Conservation (phyloP, 1,284 basidiomycete species). For the Apiotrichum domesticum region DNA sequence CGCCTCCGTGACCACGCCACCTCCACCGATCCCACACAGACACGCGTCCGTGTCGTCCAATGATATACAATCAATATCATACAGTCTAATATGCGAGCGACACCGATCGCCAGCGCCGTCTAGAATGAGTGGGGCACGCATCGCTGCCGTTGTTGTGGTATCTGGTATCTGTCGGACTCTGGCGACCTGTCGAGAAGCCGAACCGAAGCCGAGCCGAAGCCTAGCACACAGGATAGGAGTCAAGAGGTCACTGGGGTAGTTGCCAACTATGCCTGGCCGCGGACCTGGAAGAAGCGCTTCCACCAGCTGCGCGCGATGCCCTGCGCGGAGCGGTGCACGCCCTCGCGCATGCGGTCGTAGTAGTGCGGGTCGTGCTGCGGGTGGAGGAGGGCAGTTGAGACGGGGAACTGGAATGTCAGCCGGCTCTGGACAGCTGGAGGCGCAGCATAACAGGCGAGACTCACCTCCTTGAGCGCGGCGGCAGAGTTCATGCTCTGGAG, state of each 20-base stretch:
- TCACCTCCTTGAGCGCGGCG: conserved; percentile 26
- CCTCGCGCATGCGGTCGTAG: conserved; percentile 38
- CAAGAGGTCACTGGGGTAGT: background rate
- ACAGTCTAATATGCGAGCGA: background rate
- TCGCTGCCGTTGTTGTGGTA: too few species aligned
- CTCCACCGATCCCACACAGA: background rate
- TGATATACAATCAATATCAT: conserved; percentile 5
- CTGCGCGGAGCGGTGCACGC: conserved; percentile 32
- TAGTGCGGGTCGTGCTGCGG: conserved; percentile 38
- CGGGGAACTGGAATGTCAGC: conserved; percentile 29
- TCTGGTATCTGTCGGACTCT: too few species aligned
- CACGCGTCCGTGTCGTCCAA: background rate
- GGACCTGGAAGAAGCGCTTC: conserved; percentile 43
- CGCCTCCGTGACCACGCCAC: too few species aligned
- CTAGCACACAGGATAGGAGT: background rate
- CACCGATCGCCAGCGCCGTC: too few species aligned
- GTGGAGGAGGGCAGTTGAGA: conserved; percentile 24
- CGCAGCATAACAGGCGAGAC: conserved; percentile 6
- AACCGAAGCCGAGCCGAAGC: background rate
- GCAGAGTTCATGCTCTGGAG: conserved; percentile 25
- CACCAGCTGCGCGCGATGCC: conserved; percentile 42
- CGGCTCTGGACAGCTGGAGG: background rate
- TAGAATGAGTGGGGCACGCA: too few species aligned
- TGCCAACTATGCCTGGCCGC: conserved; percentile 28
- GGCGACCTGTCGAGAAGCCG: too few species aligned